phyloP scores from a whole-genome alignment of 1,139 yeast genomes.

The Nakaseomyces bracarensis region DNA sequence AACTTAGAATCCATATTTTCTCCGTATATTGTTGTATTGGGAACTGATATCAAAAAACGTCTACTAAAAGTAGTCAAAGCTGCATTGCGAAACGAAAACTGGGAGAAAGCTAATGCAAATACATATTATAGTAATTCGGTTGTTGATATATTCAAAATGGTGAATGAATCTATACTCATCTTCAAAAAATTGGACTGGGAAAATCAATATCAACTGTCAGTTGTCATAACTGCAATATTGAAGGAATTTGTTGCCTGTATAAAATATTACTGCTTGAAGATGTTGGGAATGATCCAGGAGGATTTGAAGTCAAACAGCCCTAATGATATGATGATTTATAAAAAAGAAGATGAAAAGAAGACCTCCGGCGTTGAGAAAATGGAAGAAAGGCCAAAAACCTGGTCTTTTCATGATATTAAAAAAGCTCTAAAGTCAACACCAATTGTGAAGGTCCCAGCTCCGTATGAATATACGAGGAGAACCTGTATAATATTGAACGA shows the following conservation, averaged over 20 bases:
- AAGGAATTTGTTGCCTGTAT: slow-evolving; percentile 57
- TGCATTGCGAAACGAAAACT: slow-evolving; percentile 49
- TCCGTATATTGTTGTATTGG: slow-evolving; percentile 51
- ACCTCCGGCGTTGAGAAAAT: slow-evolving; percentile 16
- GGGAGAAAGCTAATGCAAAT: slow-evolving; percentile 44
- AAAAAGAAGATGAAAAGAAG: slow-evolving; percentile 35
- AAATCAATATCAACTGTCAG: slow-evolving; percentile 52
- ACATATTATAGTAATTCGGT: slow-evolving; percentile 48
- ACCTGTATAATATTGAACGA: slow-evolving; percentile 76
- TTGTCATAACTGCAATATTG: slow-evolving; percentile 48
- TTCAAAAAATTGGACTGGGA: slow-evolving; percentile 56
- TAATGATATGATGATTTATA: background rate
- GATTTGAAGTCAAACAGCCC: slow-evolving; percentile 36
- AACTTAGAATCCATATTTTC: slow-evolving; percentile 53
- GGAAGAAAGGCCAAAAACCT: slow-evolving; percentile 19
- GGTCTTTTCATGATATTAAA: slow-evolving; percentile 44
- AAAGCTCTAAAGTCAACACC: slow-evolving; percentile 36
- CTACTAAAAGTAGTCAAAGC: slow-evolving; percentile 45
- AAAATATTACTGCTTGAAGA: slow-evolving; percentile 42
- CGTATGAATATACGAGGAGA: slow-evolving; percentile 52
- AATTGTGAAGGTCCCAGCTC: slow-evolving; percentile 40
- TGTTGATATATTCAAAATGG: slow-evolving; percentile 55
- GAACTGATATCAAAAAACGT: slow-evolving; percentile 44
- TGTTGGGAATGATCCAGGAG: slow-evolving; percentile 41
- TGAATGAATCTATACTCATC: slow-evolving; percentile 49